Evolutionary conservation across 371 early-diverging fungal species (phyloP).

Genomic region (Mucor racemosus): DNA sequence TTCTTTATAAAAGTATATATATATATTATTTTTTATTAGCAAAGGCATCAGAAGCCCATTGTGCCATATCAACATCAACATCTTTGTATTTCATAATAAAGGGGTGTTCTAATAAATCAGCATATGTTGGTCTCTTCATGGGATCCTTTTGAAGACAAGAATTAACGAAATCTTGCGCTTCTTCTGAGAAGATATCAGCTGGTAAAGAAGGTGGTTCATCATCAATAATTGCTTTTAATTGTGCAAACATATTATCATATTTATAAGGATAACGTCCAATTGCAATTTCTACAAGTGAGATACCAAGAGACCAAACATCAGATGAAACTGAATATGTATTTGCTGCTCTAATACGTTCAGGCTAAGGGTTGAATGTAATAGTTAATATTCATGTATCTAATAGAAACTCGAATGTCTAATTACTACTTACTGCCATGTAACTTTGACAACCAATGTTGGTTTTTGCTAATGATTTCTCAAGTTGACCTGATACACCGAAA

Average conservation of each 20-base stretch:
- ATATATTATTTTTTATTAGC: slow-evolving; percentile 13
- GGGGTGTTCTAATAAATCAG: slow-evolving; percentile 73
- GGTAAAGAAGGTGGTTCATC: slow-evolving; percentile 82
- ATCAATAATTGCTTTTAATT: slow-evolving; percentile 84
- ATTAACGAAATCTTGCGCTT: slow-evolving; percentile 80
- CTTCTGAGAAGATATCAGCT: slow-evolving; percentile 60
- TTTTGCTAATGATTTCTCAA: slow-evolving; percentile 88
- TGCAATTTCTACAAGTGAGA: slow-evolving; percentile 92
- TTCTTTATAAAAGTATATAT: not conserved
- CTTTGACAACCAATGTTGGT: slow-evolving; percentile 94
- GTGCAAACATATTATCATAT: slow-evolving; percentile 80
- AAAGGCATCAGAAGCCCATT: slow-evolving; percentile 67
- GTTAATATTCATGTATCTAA: too few species aligned
- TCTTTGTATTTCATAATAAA: slow-evolving; percentile 69
- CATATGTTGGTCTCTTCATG: slow-evolving; percentile 71
- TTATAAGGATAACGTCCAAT: slow-evolving; percentile 85
- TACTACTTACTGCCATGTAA: slow-evolving; percentile 85
- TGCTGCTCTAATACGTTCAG: slow-evolving; percentile 75
- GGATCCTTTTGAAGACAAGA: slow-evolving; percentile 81
- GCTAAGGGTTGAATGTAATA: slow-evolving; percentile 42
- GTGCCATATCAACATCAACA: slow-evolving; percentile 79
- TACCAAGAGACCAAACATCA: slow-evolving; percentile 91
- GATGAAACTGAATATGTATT: slow-evolving; percentile 78
- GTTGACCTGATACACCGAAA: slow-evolving; percentile 88
- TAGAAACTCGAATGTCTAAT: too few species aligned